Evolutionary conservation across 2,329 filamentous ascomycete species (phyloP).

Genomic region (Arthrobotrys iridis): DNA sequence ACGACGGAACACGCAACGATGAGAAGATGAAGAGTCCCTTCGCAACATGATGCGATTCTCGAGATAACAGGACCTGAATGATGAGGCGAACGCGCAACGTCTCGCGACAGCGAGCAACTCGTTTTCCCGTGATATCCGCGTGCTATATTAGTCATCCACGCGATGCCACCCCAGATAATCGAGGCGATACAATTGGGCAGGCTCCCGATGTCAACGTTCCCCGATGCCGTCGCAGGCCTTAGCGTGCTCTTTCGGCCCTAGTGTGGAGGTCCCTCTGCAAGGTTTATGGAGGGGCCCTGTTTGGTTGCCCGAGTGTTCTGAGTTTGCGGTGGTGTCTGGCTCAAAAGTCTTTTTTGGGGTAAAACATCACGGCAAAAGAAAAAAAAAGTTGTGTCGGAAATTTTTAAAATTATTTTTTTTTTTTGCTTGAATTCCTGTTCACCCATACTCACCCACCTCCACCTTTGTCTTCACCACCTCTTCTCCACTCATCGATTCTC

Average conservation of each 20-base stretch:
- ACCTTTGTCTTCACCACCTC: slow-evolving; percentile 41
- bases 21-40: background rate
- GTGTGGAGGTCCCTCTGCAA: slow-evolving; percentile 13
- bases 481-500: slow-evolving; percentile 40
- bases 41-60: background rate
- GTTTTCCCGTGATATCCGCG: slow-evolving; percentile 48
- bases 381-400: slow-evolving; percentile 50
- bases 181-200: slow-evolving; percentile 13
- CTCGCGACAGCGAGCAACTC: slow-evolving; percentile 7
- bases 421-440: slow-evolving; percentile 55
- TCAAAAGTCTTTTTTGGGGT: slow-evolving; percentile 32
- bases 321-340: slow-evolving; percentile 11
- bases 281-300: slow-evolving; percentile 14
- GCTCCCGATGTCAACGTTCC: slow-evolving; percentile 16
- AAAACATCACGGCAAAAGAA: slow-evolving; percentile 46
- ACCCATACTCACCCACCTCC: slow-evolving; percentile 47
- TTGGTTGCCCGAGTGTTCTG: slow-evolving; percentile 22
- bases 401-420: slow-evolving; percentile 59
- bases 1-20: slow-evolving; percentile 1
- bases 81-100: slow-evolving; percentile 10
- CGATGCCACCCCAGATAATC: slow-evolving; percentile 13
- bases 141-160: slow-evolving; percentile 36
- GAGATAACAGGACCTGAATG: background rate
- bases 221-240: slow-evolving; percentile 18
- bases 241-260: background rate